A percentile compares a stretch with the other conserved stretches of the same genome.
Conservation (phyloP, 768 basidiomycete species). For the Suillus clintonianus region DNA sequence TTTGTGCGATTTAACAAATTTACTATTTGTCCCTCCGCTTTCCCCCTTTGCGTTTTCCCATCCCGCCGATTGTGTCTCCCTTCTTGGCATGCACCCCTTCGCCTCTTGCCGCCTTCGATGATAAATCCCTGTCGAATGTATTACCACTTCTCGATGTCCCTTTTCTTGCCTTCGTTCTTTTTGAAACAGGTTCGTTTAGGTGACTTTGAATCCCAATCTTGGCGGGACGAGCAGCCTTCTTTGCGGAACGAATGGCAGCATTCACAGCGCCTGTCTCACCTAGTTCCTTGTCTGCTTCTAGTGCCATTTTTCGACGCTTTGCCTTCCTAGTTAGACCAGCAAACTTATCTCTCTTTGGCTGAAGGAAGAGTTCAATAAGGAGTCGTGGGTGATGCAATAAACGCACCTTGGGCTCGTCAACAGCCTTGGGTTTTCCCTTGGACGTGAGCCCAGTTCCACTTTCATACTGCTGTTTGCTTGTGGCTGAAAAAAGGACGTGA, state of each 20-base stretch:
- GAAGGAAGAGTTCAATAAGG: neutral
- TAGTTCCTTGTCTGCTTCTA: slow-evolving; percentile 73
- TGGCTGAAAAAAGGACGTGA: slow-evolving; percentile 43
- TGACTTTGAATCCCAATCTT: slow-evolving; percentile 69
- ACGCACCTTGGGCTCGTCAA: slow-evolving; percentile 44
- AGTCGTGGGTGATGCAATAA: neutral
- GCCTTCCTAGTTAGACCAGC: slow-evolving; percentile 84
- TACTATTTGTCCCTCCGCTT: slow-evolving; percentile 35
- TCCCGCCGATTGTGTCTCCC: slow-evolving; percentile 53
- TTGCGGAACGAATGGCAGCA: slow-evolving; percentile 84
- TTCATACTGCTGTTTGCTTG: slow-evolving; percentile 78
- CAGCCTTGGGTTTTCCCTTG: slow-evolving; percentile 41
- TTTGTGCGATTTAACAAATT: neutral
- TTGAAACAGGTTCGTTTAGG: slow-evolving; percentile 34
- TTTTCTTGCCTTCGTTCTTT: slow-evolving; percentile 35
- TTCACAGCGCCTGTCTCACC: slow-evolving; percentile 56
- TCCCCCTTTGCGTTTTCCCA: slow-evolving; percentile 51
- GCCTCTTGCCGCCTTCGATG: slow-evolving; percentile 38
- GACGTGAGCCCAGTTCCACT: slow-evolving; percentile 42
- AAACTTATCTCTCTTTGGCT: slow-evolving; percentile 79
- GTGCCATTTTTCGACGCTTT: slow-evolving; percentile 86
- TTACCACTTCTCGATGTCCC: slow-evolving; percentile 32
- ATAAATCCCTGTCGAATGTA: slow-evolving; percentile 63
- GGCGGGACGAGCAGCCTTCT: slow-evolving; percentile 69
- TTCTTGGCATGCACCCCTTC: slow-evolving; percentile 72